Conservation (phyloP, 2,329 filamentous ascomycete genomes). For the Phyllosticta citrichinensis region DNA sequence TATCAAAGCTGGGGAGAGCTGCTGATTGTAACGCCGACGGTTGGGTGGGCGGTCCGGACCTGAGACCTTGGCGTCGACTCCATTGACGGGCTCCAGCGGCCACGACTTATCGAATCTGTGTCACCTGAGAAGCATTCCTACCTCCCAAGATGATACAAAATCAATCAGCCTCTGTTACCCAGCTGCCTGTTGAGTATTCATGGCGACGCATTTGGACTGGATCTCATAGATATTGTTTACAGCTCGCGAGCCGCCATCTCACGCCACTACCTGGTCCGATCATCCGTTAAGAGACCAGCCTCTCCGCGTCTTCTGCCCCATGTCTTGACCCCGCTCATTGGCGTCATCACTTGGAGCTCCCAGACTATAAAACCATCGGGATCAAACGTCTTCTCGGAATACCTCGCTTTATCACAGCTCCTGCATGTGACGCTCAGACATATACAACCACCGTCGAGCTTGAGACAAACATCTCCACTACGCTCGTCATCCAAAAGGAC, state of each 20-base stretch:
- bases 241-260: neutral
- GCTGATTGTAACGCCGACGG: neutral
- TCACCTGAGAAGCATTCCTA: too few species aligned
- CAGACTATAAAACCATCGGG: neutral
- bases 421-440: neutral
- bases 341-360: neutral
- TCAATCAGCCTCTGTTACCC: too few species aligned
- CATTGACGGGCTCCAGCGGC: neutral
- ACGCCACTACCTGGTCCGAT: neutral
- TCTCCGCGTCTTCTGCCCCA: neutral
- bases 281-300: neutral
- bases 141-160: too few species aligned
- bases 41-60: neutral
- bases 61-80: neutral
- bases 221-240: too few species aligned
- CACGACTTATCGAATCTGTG: neutral
- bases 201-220: too few species aligned
- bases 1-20: conserved; percentile 1
- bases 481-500: too few species aligned
- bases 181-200: too few species aligned
- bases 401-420: neutral
- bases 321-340: neutral
- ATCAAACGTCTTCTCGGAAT: neutral
- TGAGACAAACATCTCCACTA: too few species aligned
- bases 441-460: too few species aligned